Evolutionary conservation across 2,329 filamentous ascomycete species (phyloP), one percentile per base, ranked within the genome.

Genomic region (Colletotrichum spinosum): DNA sequence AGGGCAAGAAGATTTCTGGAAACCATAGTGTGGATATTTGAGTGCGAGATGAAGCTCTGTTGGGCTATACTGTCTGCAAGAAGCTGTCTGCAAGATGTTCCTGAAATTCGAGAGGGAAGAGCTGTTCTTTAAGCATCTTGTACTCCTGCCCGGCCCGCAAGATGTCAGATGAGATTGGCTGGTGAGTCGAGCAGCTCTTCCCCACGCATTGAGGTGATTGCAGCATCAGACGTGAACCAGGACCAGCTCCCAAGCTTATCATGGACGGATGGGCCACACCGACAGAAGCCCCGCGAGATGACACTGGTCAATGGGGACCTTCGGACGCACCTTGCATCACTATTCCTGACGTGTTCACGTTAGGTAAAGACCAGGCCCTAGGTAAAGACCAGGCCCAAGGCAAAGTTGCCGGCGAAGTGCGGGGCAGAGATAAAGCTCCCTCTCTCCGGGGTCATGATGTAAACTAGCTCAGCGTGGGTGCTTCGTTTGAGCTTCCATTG

Each of bases 1-100:
- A 83, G 70, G 12, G 73, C 62, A 33, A 81, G 49, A 17, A 81
- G 63, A 56, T 70, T 67, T 4, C 67, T 62, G 33, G 69, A 69
- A 44, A 76, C 33, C 76, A 78, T 78, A 13, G 42, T 72, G 55
- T 35, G 44, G 49, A 65, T 15, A 25, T 37, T 65, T 35, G 49
- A 39, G 13, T 34, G 49, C 42, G 12, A 17, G 46, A 15, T 8
- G 44, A 49, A 4, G 45, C 37, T 25, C 38, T 49, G n/a, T 46
- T 50, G 51, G 38, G 34, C 44, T 45, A 45, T 13, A 8, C 53
- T 34, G 13, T 17, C 15, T 7, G 6, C 13, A 13, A 15, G 12
- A 44, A 41, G 0, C 53, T 34, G 13, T 17, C 15, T 7, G 6
- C 13, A 13, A 15, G 12, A 44, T 35, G 0, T 3, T n/a, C 4